These are phyloP conservation scores for Puccinia sorghi DNA, from an alignment of 1,284 basidiomycete species.

Conservation along the genomic window DNA sequence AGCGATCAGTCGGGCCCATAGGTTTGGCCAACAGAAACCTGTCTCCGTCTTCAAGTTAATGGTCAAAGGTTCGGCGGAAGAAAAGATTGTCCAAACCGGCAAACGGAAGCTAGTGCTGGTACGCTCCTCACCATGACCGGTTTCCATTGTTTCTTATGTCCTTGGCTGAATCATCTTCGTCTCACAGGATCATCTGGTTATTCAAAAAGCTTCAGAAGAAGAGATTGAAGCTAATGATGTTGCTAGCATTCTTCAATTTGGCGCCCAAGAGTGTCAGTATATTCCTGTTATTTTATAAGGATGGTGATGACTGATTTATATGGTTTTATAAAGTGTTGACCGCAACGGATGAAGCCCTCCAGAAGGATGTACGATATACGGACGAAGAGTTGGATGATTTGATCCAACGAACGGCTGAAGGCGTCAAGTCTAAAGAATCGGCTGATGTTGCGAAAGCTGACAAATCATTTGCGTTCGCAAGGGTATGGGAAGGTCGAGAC, in stretches of 20 bases:
- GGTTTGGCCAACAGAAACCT: slow-evolving; percentile 59
- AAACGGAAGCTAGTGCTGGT: slow-evolving; percentile 56
- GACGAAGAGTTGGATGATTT: slow-evolving; percentile 48
- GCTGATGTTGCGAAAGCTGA: slow-evolving; percentile 32
- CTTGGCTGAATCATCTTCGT: neutral
- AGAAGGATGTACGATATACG: slow-evolving; percentile 47
- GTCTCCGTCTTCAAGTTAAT: slow-evolving; percentile 60
- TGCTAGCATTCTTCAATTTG: slow-evolving; percentile 50
- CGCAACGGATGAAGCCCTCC: slow-evolving; percentile 38
- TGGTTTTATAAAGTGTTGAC: slow-evolving; percentile 39
- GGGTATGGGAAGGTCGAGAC: slow-evolving; percentile 47
- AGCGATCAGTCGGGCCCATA: slow-evolving; percentile 59
- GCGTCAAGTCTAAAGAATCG: slow-evolving; percentile 37
- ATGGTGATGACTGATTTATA: neutral
- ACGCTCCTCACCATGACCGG: neutral
- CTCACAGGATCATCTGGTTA: slow-evolving; percentile 48
- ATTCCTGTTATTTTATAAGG: neutral
- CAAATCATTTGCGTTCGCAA: slow-evolving; percentile 49
- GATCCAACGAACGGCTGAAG: slow-evolving; percentile 46
- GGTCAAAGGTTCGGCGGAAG: slow-evolving; percentile 59
- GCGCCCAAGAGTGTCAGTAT: slow-evolving; percentile 46
- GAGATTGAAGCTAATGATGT: slow-evolving; percentile 50
- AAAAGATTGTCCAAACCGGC: slow-evolving; percentile 57
- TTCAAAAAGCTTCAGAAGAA: slow-evolving; percentile 50
- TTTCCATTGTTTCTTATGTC: neutral